A percentile compares a stretch with the other conserved stretches of the same genome.
Evolutionary conservation across 108 stramenopile species (phyloP).

Genomic region (Mayamaea pseudoterrestris): DNA sequence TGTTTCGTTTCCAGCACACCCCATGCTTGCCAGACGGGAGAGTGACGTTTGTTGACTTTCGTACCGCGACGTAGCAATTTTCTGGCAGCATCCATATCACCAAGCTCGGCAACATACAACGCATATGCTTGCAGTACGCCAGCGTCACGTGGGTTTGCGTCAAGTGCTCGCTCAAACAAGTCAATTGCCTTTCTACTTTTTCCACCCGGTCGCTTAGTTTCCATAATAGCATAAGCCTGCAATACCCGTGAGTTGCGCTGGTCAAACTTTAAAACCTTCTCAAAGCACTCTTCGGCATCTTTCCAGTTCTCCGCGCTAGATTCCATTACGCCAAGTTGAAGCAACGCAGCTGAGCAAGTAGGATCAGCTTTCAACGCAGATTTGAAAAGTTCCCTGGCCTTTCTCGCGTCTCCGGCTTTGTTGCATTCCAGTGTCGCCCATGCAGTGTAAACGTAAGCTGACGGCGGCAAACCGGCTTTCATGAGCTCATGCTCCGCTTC

Average conservation of each 20-base stretch:
- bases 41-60: conserved; percentile 70
- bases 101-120: conserved; percentile 68
- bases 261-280: conserved; percentile 67
- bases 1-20: conserved; percentile 80
- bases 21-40: conserved; percentile 86
- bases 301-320: conserved; percentile 62
- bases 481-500: conserved; percentile 59
- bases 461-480: conserved; percentile 41
- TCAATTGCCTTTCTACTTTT: conserved; percentile 66
- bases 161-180: conserved; percentile 75
- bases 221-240: conserved; percentile 87
- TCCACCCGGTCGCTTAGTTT: conserved; percentile 62
- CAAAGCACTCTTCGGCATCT: conserved; percentile 63
- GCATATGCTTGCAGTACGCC: conserved; percentile 82
- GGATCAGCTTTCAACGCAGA: conserved; percentile 62
- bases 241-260: conserved; percentile 72
- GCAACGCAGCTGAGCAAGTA: conserved; percentile 60
- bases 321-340: conserved; percentile 80
- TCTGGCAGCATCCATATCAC: conserved; percentile 72
- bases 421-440: conserved; percentile 81
- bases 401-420: conserved; percentile 38
- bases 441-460: conserved; percentile 72
- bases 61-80: conserved; percentile 61
- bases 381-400: conserved; percentile 48
- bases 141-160: conserved; percentile 70